Percentiles rank a stretch among this genome's conserved stretches.
phyloP scores from a whole-genome alignment of 331 rosid species.

The Arachis monticola region DNA sequence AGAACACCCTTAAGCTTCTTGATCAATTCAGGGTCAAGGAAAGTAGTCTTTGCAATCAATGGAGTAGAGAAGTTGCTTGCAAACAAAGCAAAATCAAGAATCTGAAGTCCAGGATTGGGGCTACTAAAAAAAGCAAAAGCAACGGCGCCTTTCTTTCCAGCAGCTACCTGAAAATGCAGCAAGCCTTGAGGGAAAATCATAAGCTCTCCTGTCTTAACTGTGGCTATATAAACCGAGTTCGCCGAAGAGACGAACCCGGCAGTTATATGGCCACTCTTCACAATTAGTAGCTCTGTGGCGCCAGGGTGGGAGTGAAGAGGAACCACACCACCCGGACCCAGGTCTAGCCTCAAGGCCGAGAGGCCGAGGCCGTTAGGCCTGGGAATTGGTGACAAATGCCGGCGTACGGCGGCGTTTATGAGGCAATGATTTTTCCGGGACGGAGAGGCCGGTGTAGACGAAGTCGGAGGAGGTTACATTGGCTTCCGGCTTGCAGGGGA shows the following conservation, averaged over 20 bases:
- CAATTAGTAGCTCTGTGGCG: constrained; percentile 67
- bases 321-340: constrained; percentile 73
- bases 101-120: constrained; percentile 87
- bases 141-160: constrained; percentile 45
- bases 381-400: constrained; percentile 82
- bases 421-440: constrained; percentile 62
- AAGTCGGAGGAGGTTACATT: constrained; percentile 66
- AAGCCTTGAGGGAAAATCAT: constrained; percentile 86
- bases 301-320: constrained; percentile 88
- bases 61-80: constrained; percentile 62
- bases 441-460: constrained; percentile 50
- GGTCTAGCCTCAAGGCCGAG: constrained; percentile 69
- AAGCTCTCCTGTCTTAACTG: constrained; percentile 63
- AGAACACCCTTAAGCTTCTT: constrained; percentile 87
- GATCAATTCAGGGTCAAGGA: constrained; percentile 66
- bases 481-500: constrained; percentile 48
- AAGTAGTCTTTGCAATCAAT: constrained; percentile 58
- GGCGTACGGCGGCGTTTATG: constrained; percentile 83
- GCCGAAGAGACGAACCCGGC: constrained; percentile 75
- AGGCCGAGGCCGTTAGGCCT: constrained; percentile 77
- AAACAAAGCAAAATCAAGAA: constrained; percentile 76
- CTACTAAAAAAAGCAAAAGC: constrained; percentile 63
- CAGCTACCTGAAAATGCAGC: constrained; percentile 70
- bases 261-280: constrained; percentile 52
- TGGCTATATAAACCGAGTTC: constrained; percentile 58